Evolutionary conservation across 2,329 filamentous ascomycete genomes (phyloP).

Genomic region (Penicillium sp.): DNA sequence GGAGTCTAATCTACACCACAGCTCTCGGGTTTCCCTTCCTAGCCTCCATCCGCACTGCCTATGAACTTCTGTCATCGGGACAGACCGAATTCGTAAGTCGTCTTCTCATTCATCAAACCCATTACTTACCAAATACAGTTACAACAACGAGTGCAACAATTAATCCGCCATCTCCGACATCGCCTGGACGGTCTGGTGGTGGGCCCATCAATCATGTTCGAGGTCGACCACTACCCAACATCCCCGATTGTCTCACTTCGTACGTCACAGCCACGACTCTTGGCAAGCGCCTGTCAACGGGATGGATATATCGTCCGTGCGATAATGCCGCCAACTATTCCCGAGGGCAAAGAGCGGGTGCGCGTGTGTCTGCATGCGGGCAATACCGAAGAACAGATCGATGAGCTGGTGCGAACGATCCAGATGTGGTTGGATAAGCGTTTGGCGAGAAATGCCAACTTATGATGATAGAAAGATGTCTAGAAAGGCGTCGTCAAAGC

Average conservation of each 20-base stretch:
- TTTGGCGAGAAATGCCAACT: not conserved
- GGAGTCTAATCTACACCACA: constrained; percentile 73
- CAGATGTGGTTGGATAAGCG: constrained; percentile 45
- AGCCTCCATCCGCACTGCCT: constrained; percentile 57
- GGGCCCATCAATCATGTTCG: constrained; percentile 32
- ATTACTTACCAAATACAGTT: constrained; percentile 28
- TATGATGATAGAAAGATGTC: not conserved
- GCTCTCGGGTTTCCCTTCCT: constrained; percentile 63
- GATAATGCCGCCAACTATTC: constrained; percentile 68
- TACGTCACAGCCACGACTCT: constrained; percentile 55
- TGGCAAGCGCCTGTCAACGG: constrained; percentile 61
- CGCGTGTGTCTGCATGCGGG: constrained; percentile 67
- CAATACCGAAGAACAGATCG: constrained; percentile 59
- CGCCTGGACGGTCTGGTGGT: constrained; percentile 42
- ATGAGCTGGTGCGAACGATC: constrained; percentile 52
- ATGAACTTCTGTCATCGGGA: constrained; percentile 55
- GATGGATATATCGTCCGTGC: constrained; percentile 61
- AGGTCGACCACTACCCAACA: constrained; percentile 44
- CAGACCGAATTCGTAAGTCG: constrained; percentile 45
- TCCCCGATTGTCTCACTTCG: constrained; percentile 67
- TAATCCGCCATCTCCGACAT: constrained; percentile 48
- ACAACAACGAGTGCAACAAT: constrained; percentile 46
- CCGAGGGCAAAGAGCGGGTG: constrained; percentile 61
- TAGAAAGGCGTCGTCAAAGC: too few species aligned
- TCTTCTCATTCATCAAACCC: not conserved